Percentiles rank a stretch among this genome's conserved stretches.
phyloP scores from a whole-genome alignment of 805 yeast genomes.

The Kregervanrija pseudodelftensis region DNA sequence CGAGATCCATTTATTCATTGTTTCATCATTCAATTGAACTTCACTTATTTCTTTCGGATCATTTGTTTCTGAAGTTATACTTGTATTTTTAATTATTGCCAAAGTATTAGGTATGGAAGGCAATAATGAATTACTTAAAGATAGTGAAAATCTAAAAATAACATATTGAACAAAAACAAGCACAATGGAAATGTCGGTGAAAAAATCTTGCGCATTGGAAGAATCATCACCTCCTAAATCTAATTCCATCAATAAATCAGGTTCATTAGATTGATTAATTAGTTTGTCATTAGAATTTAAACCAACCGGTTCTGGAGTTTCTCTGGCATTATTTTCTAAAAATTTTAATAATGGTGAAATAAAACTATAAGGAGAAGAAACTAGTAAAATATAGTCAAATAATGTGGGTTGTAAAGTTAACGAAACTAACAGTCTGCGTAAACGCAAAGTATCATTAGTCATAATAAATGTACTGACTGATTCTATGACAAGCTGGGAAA shows the following conservation, averaged over 20 bases:
- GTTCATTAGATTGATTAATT: conserved; percentile 12
- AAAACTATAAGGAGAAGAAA: conserved; percentile 36
- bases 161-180: conserved; percentile 35
- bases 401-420: conserved; percentile 37
- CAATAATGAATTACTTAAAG: conserved; percentile 2
- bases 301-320: conserved; percentile 22
- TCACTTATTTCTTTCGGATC: conserved; percentile 13
- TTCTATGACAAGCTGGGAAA: conserved; percentile 30
- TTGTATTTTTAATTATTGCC: conserved; percentile 6
- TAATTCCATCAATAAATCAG: conserved; percentile 20
- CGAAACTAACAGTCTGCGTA: conserved; percentile 47
- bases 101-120: conserved; percentile 1
- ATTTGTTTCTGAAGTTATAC: conserved; percentile 15
- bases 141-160: conserved; percentile 12
- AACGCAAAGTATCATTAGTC: conserved; percentile 33
- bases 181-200: conserved; percentile 61
- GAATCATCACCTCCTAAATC: conserved; percentile 48
- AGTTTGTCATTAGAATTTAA: conserved; percentile 9
- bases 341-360: conserved; percentile 40
- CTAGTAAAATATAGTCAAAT: conserved; percentile 36
- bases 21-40: conserved; percentile 3
- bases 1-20: conserved; percentile 63
- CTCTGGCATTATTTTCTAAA: conserved; percentile 36
- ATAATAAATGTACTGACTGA: conserved; percentile 31
- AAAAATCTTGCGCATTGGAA: conserved; percentile 51